Base-by-base conservation (phyloP, 2,329 filamentous ascomycete genomes). In the Emergomyces orientalis region DNA sequence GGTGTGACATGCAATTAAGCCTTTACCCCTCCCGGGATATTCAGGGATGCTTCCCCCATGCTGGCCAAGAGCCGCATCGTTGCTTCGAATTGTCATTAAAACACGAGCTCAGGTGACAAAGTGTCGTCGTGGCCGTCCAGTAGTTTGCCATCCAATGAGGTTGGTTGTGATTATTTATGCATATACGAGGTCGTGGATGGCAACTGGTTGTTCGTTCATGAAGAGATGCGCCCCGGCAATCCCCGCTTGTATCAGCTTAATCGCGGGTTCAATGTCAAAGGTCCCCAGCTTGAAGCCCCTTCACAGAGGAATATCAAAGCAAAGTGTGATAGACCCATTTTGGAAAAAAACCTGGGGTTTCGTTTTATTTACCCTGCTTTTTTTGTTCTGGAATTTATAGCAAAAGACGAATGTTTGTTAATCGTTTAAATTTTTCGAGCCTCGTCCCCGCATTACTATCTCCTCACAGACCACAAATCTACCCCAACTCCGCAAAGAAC, bases 401-500 rank as follows among this genome's bases (percentile, higher is more conserved):
- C 7, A 7, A n/a, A n/a, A 1, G 41, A n/a, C 17, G 3, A 8
- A n/a, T 45, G n/a, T 22, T 19, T 45, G 19, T 45, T 45, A n/a
- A 45, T 45, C 41, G n/a, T 45, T 19, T 8, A 19, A 49, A 45
- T n/a, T 49, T 49, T 27, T 25, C n/a, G 22, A 49, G 5, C 13
- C 22, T 22, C 13, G 11, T 30, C 41, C 25, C 25, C 56, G 19
- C 13, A 8, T 22, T 52, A 57, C 59, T 22, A n/a, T n/a, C 39
- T 45, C n/a, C 52, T 59, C 39, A 72, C 57, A 49, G 63, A 64
- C 68, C 78, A 75, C 62, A 80, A 67, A 65, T 82, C 79, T 74
- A 81, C 78, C 1, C 81, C 81, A 41, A 82, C 79, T 30, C 81
- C 81, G 61, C 76, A 78, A 1, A 82, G 67, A 52, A 82, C 59